Percentiles rank a stretch among this genome's conserved stretches.
phyloP scores from a whole-genome alignment of 495 filamentous ascomycete species.

The Podospora appendiculata region DNA sequence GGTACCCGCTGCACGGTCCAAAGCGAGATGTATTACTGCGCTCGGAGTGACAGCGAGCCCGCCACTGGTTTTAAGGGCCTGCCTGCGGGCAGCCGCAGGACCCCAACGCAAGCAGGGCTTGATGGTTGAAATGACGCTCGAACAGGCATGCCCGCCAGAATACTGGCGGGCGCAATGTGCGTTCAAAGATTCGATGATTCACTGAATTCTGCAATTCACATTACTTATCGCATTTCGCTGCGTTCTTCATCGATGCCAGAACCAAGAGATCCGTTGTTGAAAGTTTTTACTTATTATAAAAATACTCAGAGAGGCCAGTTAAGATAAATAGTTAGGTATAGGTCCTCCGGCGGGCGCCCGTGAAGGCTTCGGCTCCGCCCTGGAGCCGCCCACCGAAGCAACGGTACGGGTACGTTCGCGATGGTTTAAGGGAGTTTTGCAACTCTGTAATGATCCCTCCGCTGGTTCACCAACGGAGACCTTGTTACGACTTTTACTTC shows the following conservation, averaged over 20 bases:
- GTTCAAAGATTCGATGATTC: slow-evolving; percentile 64
- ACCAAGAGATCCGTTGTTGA: slow-evolving; percentile 68
- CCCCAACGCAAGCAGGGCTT: slow-evolving; percentile 45
- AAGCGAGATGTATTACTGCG: slow-evolving; percentile 34
- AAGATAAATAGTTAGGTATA: slow-evolving; percentile 15
- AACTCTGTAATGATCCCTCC: slow-evolving; percentile 58
- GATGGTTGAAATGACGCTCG: slow-evolving; percentile 54
- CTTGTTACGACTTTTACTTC: slow-evolving; percentile 73
- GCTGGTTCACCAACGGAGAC: slow-evolving; percentile 68
- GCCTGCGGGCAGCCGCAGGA: slow-evolving; percentile 27
- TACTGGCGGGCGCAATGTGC: slow-evolving; percentile 59
- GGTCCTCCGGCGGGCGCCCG: slow-evolving; percentile 26
- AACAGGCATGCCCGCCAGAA: slow-evolving; percentile 59
- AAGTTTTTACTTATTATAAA: slow-evolving; percentile 51
- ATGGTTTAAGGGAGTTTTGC: slow-evolving; percentile 22
- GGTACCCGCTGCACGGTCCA: background rate
- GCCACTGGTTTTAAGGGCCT: slow-evolving; percentile 21
- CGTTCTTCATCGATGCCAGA: slow-evolving; percentile 68
- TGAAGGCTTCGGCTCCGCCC: slow-evolving; percentile 7
- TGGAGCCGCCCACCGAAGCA: slow-evolving; percentile 32
- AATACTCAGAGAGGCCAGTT: slow-evolving; percentile 26
- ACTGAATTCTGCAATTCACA: slow-evolving; percentile 68
- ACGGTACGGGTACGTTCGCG: slow-evolving; percentile 19
- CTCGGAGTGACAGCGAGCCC: slow-evolving; percentile 30
- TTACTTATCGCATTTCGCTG: slow-evolving; percentile 68